phyloP scores from a whole-genome alignment of 495 filamentous ascomycete genomes.

The Neurospora intermedia region DNA sequence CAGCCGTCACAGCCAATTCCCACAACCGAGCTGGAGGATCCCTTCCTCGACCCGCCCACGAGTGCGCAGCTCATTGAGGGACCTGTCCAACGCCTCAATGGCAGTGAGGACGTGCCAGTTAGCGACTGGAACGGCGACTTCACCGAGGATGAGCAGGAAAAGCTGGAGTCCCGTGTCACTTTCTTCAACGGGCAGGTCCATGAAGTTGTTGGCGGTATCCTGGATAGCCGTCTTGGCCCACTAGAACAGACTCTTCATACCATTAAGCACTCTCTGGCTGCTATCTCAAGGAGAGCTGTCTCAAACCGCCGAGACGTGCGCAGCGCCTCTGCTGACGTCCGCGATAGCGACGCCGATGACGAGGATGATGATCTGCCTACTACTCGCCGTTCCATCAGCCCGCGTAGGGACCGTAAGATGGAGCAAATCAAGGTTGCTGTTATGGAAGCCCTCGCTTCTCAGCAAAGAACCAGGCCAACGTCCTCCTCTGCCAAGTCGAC shows the following conservation, averaged over 20 bases:
- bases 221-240: conserved; percentile 65
- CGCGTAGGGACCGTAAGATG: conserved; percentile 61
- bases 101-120: conserved; percentile 50
- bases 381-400: conserved; percentile 52
- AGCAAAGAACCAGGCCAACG: conserved; percentile 30
- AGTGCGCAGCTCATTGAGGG: conserved; percentile 37
- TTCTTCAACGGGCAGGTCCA: conserved; percentile 89
- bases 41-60: conserved; percentile 33
- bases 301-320: conserved; percentile 38
- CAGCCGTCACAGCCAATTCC: conserved; percentile 22
- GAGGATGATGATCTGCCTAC: conserved; percentile 66
- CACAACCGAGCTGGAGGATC: conserved; percentile 36
- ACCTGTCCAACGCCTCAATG: conserved; percentile 55
- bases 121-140: conserved; percentile 91
- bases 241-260: conserved; percentile 63
- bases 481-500: conserved; percentile 6
- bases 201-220: conserved; percentile 65
- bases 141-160: conserved; percentile 70
- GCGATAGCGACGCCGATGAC: conserved; percentile 87
- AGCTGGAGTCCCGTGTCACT: conserved; percentile 55
- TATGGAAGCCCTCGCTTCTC: conserved; percentile 64
- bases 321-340: conserved; percentile 52
- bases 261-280: conserved; percentile 59
- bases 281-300: conserved; percentile 28
- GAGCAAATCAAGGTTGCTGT: conserved; percentile 75